A percentile compares a stretch with the other conserved stretches of the same genome.
phyloP scores from a whole-genome alignment of 495 filamentous ascomycete species.

The Arthonia radiata region DNA sequence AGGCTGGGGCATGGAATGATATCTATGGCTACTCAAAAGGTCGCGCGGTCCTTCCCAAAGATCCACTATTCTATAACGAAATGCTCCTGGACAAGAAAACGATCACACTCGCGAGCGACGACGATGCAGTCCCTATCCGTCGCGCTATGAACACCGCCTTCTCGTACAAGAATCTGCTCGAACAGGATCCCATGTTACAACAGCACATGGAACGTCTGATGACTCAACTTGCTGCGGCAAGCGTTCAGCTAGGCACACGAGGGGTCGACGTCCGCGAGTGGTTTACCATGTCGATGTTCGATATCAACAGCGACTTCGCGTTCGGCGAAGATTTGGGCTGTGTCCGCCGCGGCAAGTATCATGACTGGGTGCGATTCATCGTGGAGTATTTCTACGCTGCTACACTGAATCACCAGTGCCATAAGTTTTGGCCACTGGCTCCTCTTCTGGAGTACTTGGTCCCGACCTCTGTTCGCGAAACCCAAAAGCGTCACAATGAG shows the following conservation, averaged over 20 bases:
- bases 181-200: no score
- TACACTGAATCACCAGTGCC: conserved; percentile 3
- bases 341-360: conserved; percentile 1
- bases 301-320: conserved; percentile 4
- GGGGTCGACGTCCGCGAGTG: conserved; percentile 5
- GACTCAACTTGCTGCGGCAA: conserved; percentile 1
- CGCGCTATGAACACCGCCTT: no score
- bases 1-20: conserved; percentile 27
- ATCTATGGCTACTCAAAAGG: conserved; percentile 32
- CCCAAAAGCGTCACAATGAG: conserved; percentile 2
- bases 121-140: no score
- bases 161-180: no score
- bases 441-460: conserved; percentile 1
- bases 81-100: neutral
- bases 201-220: conserved; percentile 1
- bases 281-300: conserved; percentile 2
- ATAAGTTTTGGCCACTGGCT: conserved; percentile 4
- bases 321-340: conserved; percentile 5
- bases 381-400: conserved; percentile 4
- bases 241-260: conserved; percentile 1
- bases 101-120: conserved; percentile 1
- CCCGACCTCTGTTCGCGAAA: conserved; percentile 2
- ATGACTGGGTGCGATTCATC: conserved; percentile 5
- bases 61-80: conserved; percentile 1
- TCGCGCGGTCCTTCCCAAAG: no score